These are phyloP conservation scores for Annulohypoxylon bovei DNA, from an alignment of 495 filamentous ascomycete species.

Conservation along the genomic window DNA sequence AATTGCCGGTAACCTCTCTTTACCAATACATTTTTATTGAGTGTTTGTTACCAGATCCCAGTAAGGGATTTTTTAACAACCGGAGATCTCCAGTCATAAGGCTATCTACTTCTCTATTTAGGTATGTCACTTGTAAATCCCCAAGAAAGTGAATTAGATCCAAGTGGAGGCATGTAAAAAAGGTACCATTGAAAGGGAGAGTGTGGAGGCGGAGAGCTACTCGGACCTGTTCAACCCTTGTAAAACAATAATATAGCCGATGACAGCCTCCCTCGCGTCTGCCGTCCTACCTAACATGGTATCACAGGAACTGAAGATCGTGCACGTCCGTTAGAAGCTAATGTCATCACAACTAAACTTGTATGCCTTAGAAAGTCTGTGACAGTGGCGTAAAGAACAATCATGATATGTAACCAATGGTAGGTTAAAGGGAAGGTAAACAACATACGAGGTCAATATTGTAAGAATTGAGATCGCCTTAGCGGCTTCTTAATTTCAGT, in stretches of 20 bases:
- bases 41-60: not conserved
- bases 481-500: no score
- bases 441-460: not conserved
- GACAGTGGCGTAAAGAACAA: conserved; percentile 1
- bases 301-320: not conserved
- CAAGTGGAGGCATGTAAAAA: not conserved
- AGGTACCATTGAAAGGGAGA: not conserved
- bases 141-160: not conserved
- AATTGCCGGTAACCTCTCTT: not conserved
- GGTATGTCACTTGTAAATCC: not conserved
- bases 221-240: not conserved
- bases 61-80: not conserved
- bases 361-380: not conserved
- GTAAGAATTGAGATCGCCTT: not conserved
- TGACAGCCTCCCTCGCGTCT: not conserved
- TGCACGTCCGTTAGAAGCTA: not conserved
- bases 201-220: not conserved
- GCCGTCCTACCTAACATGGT: not conserved
- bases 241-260: not conserved
- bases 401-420: not conserved
- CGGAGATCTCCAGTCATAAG: not conserved
- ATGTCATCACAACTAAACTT: not conserved
- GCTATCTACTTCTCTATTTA: not conserved
- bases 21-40: not conserved
- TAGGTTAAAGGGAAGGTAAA: not conserved